These are phyloP conservation scores for Chrysoporthe deuterocubensis DNA, from an alignment of 2,329 filamentous ascomycete genomes.

Conservation along the genomic window DNA sequence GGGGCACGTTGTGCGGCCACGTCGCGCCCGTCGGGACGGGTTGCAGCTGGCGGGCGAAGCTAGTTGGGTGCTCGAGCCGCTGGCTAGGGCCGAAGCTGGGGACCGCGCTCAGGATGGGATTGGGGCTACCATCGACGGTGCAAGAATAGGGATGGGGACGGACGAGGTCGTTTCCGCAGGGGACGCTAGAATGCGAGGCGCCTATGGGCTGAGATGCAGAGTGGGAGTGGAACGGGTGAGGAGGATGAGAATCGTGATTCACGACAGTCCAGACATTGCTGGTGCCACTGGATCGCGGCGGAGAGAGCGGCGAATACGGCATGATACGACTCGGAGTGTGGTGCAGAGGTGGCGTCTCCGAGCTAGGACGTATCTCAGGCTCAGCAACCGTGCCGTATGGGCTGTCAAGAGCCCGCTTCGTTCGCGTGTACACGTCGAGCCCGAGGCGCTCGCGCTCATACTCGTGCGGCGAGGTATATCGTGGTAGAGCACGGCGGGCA, in stretches of 20 bases:
- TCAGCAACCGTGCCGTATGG: slow-evolving; percentile 49
- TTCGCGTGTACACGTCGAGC: slow-evolving; percentile 38
- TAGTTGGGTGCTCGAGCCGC: slow-evolving; percentile 22
- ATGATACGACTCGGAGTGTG: slow-evolving; percentile 3
- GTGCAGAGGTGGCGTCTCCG: slow-evolving; percentile 18
- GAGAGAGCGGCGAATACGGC: slow-evolving; percentile 24
- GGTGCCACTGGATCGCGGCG: slow-evolving; percentile 19
- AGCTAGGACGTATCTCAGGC: slow-evolving; percentile 28
- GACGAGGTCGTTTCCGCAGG: slow-evolving; percentile 14
- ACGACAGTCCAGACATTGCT: slow-evolving; percentile 31
- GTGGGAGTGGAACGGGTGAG: slow-evolving; percentile 20
- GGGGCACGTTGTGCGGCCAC: not conserved
- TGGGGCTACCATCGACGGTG: slow-evolving; percentile 37
- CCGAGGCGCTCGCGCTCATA: slow-evolving; percentile 27
- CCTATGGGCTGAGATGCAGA: slow-evolving; percentile 16
- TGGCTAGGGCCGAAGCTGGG: slow-evolving; percentile 40
- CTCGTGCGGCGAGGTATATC: slow-evolving; percentile 25
- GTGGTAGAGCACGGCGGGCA: slow-evolving; percentile 14
- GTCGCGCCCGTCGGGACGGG: slow-evolving; percentile 2
- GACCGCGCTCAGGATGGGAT: slow-evolving; percentile 50
- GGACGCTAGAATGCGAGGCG: slow-evolving; percentile 27
- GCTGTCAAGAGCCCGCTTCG: slow-evolving; percentile 34
- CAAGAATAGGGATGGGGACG: slow-evolving; percentile 16
- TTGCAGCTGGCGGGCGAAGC: slow-evolving; percentile 17
- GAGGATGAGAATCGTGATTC: slow-evolving; percentile 32